Base-by-base conservation (phyloP, 805 yeast species). In the Candida maesae region DNA sequence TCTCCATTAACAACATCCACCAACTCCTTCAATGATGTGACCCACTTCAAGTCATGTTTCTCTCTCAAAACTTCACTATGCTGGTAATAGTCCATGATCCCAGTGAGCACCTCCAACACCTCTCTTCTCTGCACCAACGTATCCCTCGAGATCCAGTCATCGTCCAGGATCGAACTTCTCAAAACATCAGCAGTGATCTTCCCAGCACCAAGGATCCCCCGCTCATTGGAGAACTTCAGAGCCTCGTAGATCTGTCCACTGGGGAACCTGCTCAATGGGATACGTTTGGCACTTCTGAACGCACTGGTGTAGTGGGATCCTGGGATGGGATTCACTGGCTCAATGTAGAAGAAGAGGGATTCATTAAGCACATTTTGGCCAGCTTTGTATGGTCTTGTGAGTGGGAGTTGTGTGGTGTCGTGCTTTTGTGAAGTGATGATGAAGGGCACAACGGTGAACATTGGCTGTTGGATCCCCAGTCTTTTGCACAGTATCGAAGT, bases 151-250 rank as follows among this genome's bases (percentile, higher is more conserved):
- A 44, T 33, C 11, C 16, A 19, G 28, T 44, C 34, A 11, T n/a
- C 5, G 14, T 39, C 39, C 14, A 47, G 9, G n/a, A 47, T 17
- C 3, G 21, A 18, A 19, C 38, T 34, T 8, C 51, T 38, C 9
- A 47, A 26, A 36, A 44, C 42, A 24, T 47, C 51, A 3, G 45
- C 42, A 12, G 45, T 42, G 26, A 44, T 26, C 9, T 11, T 10
- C 3, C 44, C 37, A 11, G 31, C 26, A 1, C 5, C n/a, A 17
- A 12, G 34, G 32, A 46, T 41, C 27, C 29, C 10, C 8, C 23
- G 21, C n/a, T 20, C 11, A 6, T 10, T 13, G 10, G 21, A 24
- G 40, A 43, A 46, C 12, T 33, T 38, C 18, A 46, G 35, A 38
- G 40, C 33, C 3, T 35, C 37, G 18, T 28, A 37, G 5, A 46